Percentiles rank a stretch among this genome's conserved stretches.
Evolutionary conservation across 805 yeast species (phyloP).

Genomic region (Suhomyces pyralidae): DNA sequence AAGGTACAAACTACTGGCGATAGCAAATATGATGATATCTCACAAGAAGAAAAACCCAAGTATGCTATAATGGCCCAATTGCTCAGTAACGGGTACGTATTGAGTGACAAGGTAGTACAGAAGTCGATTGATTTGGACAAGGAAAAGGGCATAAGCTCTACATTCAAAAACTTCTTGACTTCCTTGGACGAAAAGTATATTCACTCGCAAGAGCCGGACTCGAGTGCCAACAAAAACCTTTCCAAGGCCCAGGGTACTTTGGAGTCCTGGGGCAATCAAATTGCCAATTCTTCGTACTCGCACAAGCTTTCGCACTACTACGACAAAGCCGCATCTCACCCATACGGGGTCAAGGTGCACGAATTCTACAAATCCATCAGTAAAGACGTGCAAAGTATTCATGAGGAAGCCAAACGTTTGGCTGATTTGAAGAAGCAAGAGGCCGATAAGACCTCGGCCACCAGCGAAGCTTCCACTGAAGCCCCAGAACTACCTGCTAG

Average conservation of each 20-base stretch:
- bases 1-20: constrained; percentile 28
- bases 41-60: constrained; percentile 78
- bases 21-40: constrained; percentile 45
- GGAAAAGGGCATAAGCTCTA: constrained; percentile 56
- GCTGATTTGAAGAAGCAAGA: constrained; percentile 53
- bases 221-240: constrained; percentile 30
- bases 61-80: constrained; percentile 73
- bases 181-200: constrained; percentile 57
- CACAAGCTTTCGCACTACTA: constrained; percentile 42
- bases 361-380: constrained; percentile 55
- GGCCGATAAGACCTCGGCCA: not conserved
- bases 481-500: not conserved
- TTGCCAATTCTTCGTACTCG: constrained; percentile 33
- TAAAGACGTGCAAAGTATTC: constrained; percentile 60
- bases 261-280: constrained; percentile 34
- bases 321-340: constrained; percentile 44
- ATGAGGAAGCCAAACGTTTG: constrained; percentile 69
- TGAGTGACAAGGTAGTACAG: constrained; percentile 59
- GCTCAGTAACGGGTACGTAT: constrained; percentile 66
- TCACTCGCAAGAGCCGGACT: constrained; percentile 55
- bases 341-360: constrained; percentile 59
- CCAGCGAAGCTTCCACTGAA: not conserved
- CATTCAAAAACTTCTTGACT: constrained; percentile 54
- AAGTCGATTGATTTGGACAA: constrained; percentile 64
- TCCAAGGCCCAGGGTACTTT: constrained; percentile 23